Conservation (phyloP, 441 rosid species). For the Populus hybrid region DNA sequence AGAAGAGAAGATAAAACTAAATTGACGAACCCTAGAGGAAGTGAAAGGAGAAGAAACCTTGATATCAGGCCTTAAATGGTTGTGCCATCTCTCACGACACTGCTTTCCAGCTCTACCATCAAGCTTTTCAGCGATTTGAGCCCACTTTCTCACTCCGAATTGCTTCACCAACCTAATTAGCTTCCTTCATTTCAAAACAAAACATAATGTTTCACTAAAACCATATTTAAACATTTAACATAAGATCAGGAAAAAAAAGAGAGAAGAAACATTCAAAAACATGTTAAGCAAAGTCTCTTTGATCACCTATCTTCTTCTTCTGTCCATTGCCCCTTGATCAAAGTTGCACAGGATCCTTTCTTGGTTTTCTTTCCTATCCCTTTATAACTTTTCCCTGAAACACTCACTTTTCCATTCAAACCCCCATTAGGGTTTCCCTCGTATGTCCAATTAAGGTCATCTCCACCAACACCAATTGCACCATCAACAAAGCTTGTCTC, state of each 20-base stretch:
- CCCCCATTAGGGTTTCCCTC: conserved; percentile 25
- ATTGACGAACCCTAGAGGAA: conserved; percentile 15
- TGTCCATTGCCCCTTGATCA: conserved; percentile 95
- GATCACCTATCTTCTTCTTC: conserved; percentile 82
- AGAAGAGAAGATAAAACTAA: not conserved
- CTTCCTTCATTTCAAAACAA: conserved; percentile 41
- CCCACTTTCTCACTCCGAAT: conserved; percentile 86
- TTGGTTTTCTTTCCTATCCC: conserved; percentile 34
- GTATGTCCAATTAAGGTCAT: conserved; percentile 20
- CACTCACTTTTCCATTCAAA: conserved; percentile 19
- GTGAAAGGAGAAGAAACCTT: no score
- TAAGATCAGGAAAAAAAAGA: no score
- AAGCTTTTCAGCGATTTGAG: conserved; percentile 68
- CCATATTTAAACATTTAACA: not conserved
- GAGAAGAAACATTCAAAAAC: not conserved
- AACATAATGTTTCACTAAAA: not conserved
- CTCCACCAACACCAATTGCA: conserved; percentile 25
- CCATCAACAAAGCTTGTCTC: conserved; percentile 42
- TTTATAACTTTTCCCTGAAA: conserved; percentile 25
- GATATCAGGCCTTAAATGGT: no score
- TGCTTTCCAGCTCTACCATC: conserved; percentile 91
- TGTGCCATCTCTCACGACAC: no score
- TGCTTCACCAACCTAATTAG: conserved; percentile 72
- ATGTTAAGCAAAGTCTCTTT: not conserved
- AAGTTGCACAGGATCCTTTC: conserved; percentile 37